Percentiles rank a stretch among this genome's conserved stretches.
These are phyloP conservation scores for Ascochyta clinopodiicola DNA, from an alignment of 2,329 filamentous ascomycete genomes.

Conservation along the genomic window DNA sequence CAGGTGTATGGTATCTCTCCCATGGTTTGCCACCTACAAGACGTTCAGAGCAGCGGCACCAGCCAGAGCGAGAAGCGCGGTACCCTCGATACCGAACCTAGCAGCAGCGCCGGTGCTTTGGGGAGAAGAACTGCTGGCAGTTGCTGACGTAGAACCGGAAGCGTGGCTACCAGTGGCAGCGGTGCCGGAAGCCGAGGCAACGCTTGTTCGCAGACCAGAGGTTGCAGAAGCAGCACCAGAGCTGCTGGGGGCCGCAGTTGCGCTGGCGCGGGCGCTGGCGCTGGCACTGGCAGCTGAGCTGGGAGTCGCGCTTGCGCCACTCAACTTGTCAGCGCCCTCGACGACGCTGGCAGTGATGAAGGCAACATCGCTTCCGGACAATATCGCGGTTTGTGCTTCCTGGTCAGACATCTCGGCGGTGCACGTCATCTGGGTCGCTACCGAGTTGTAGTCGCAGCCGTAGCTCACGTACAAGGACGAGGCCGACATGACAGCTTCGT, in stretches of 20 bases:
- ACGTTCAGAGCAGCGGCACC: conserved; percentile 30
- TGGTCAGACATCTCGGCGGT: conserved; percentile 29
- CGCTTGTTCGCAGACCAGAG: conserved; percentile 13
- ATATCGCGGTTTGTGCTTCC: conserved; percentile 23
- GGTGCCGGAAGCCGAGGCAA: conserved; percentile 12
- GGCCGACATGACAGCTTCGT: conserved; percentile 27
- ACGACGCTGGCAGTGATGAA: conserved; percentile 34
- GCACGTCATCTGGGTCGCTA: conserved; percentile 33
- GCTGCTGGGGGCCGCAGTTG: conserved; percentile 6
- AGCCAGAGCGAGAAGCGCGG: conserved; percentile 28
- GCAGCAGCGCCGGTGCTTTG: conserved; percentile 32
- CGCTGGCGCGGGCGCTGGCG: conserved; percentile 3
- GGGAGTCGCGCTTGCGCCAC: conserved; percentile 19
- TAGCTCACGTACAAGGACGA: conserved; percentile 31
- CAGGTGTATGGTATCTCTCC: background rate
- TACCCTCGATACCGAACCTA: conserved; percentile 26
- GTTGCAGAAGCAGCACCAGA: conserved; percentile 11
- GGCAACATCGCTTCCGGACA: conserved; percentile 26
- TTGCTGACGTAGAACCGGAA: conserved; percentile 9
- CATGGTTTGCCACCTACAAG: conserved; percentile 16
- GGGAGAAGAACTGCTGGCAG: conserved; percentile 14
- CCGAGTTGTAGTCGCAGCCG: conserved; percentile 34
- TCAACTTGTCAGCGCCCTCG: conserved; percentile 31
- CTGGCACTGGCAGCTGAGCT: conserved; percentile 8
- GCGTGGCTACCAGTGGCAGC: conserved; percentile 12